Evolutionary conservation across 495 filamentous ascomycete genomes (phyloP).

Genomic region (Penicilliopsis zonata): DNA sequence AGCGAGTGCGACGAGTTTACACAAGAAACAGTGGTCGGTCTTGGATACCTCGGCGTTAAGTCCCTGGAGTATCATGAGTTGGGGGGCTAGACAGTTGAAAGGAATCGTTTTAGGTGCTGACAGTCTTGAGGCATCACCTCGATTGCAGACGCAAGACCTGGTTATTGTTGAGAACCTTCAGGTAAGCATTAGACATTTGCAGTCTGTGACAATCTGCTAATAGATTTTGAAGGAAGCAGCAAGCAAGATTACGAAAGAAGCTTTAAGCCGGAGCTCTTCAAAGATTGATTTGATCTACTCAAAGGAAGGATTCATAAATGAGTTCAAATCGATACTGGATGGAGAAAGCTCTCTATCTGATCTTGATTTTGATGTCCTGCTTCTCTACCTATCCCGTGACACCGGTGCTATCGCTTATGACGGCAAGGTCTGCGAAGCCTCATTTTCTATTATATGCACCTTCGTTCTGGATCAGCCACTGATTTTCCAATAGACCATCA

Average conservation of each 20-base stretch:
- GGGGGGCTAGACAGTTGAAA: constrained; percentile 64
- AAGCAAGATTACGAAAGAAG: constrained; percentile 31
- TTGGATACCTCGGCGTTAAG: constrained; percentile 33
- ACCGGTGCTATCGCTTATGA: constrained; percentile 51
- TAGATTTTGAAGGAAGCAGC: constrained; percentile 30
- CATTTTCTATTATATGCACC: constrained; percentile 1
- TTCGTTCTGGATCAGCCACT: constrained; percentile 4
- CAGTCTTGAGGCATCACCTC: constrained; percentile 12
- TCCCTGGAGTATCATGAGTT: constrained; percentile 55
- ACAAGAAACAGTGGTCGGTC: constrained; percentile 40
- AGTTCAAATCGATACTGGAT: constrained; percentile 42
- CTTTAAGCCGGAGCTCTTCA: constrained; percentile 22
- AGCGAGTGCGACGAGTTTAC: constrained; percentile 45
- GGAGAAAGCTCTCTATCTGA: constrained; percentile 44
- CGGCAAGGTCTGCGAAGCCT: constrained; percentile 34
- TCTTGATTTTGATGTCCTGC: constrained; percentile 53
- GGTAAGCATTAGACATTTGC: constrained; percentile 16
- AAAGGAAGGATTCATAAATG: constrained; percentile 46
- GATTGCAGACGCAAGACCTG: constrained; percentile 27
- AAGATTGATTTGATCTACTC: constrained; percentile 56
- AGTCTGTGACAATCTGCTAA: neutral
- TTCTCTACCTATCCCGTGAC: constrained; percentile 65
- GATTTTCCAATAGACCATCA: constrained; percentile 47
- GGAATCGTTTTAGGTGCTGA: constrained; percentile 38
- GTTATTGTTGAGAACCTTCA: constrained; percentile 43